Base-by-base conservation (phyloP, 495 filamentous ascomycete species). In the Bryoglossum gracile region DNA sequence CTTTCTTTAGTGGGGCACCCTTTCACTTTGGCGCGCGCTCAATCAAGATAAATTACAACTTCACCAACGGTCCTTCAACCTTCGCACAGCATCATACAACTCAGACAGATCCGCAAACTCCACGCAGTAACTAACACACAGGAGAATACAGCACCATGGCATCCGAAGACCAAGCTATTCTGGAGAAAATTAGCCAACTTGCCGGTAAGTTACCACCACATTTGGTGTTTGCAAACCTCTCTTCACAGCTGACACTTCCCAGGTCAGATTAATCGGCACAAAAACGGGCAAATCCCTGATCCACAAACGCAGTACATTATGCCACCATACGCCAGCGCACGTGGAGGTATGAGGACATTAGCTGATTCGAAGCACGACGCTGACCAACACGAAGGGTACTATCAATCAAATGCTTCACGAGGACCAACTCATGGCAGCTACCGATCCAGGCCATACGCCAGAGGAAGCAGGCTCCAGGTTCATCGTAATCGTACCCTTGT, bases 251-350 rank as follows among this genome's bases (percentile, higher is more conserved):
- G 19, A 51, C 19, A 26, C 54, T 50, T 54, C 34, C 10, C 53
- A 88, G 85, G 86, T 56, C 83, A 83, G 63, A 94, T 94, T 65
- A 89, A 90, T 65, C 82, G 82, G 39, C 83, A 87, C 68, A 90
- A 86, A 57, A 83, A 53, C 24, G 38, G 40, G 14, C 51, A 55
- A 38, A 26, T 16, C 32, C 6, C 43, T 22, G 39, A 38, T 45
- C 46, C 38, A 17, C 51, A 53, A 38, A 28, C 48, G 19, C 37
- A 36, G 18, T 39, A 17, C 13, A 19, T 5, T 17, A 44, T 50
- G 4, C 5, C 40, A 26, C 13, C 46, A 8, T 33, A 42, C 16
- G n/a, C 26, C 30, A 49, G 34, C n/a, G 25, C 33, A 16, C 39
- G 47, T 38, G 43, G 37, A 49, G 35, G 52, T 55, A 59, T 35